A percentile compares a stretch with the other conserved stretches of the same genome.
Conservation (phyloP, 1,284 basidiomycete genomes). For the Cerioporus squamosus region DNA sequence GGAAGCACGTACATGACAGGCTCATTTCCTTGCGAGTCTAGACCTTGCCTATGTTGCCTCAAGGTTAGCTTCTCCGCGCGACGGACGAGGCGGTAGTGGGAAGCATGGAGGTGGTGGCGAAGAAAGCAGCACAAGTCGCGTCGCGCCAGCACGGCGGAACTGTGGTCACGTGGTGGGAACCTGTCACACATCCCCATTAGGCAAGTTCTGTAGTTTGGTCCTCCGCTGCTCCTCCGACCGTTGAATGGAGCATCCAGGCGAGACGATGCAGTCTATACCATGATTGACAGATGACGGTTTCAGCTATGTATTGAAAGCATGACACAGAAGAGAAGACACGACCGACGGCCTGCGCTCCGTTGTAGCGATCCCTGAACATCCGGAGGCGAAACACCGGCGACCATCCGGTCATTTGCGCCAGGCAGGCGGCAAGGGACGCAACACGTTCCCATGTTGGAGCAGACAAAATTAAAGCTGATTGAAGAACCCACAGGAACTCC, state of each 20-base stretch:
- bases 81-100: neutral
- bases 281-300: neutral
- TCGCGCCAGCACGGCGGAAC: neutral
- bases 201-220: conserved; percentile 7
- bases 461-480: neutral
- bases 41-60: neutral
- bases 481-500: neutral
- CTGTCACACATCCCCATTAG: neutral
- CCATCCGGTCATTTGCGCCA: conserved; percentile 4
- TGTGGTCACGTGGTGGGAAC: conserved; percentile 9
- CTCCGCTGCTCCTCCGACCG: neutral
- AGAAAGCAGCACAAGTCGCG: neutral
- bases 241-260: neutral
- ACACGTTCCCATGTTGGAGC: too few species aligned
- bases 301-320: neutral
- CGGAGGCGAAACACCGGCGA: neutral
- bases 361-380: neutral
- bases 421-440: too few species aligned
- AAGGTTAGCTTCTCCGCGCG: neutral
- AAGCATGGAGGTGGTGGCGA: neutral
- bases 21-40: neutral
- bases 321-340: neutral
- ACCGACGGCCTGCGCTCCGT: neutral
- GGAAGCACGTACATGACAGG: neutral
- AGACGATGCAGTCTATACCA: neutral